Conservation (phyloP, 371 early-diverging fungal genomes). For the Batkoa obscura region DNA sequence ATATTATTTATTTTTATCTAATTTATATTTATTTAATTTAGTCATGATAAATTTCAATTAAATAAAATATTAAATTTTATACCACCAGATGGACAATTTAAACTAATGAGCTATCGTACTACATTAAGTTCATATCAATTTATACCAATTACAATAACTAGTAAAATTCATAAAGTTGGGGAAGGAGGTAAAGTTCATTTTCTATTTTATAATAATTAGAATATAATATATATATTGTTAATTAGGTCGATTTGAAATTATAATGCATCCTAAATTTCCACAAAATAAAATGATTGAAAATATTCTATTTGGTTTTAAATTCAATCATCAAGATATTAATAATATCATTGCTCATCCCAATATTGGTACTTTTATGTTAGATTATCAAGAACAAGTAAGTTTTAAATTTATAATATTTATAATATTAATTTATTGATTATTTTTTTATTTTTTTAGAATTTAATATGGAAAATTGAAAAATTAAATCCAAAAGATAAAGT, state of each 20-base stretch:
- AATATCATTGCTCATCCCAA: conserved; percentile 37
- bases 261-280: neutral
- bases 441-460: conserved; percentile 12
- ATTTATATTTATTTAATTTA: conserved; percentile 11
- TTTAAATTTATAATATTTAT: too few relatives aligned
- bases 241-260: neutral
- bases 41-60: conserved; percentile 52
- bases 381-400: conserved; percentile 43
- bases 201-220: neutral
- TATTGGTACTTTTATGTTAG: conserved; percentile 48
- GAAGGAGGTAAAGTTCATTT: neutral
- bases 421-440: neutral
- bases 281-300: neutral
- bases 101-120: conserved; percentile 67
- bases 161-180: neutral
- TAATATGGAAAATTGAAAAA: conserved; percentile 50
- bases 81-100: conserved; percentile 85
- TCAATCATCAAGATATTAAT: conserved; percentile 34
- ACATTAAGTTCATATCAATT: neutral
- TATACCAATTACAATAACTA: neutral
- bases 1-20: conserved; percentile 13
- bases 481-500: conserved; percentile 28
- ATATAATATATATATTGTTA: neutral
- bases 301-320: conserved; percentile 28
- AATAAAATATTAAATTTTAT: conserved; percentile 71